Percentiles rank a stretch among this genome's conserved stretches.
Conservation (phyloP, 495 filamentous ascomycete species). For the Aspergillus steynii region DNA sequence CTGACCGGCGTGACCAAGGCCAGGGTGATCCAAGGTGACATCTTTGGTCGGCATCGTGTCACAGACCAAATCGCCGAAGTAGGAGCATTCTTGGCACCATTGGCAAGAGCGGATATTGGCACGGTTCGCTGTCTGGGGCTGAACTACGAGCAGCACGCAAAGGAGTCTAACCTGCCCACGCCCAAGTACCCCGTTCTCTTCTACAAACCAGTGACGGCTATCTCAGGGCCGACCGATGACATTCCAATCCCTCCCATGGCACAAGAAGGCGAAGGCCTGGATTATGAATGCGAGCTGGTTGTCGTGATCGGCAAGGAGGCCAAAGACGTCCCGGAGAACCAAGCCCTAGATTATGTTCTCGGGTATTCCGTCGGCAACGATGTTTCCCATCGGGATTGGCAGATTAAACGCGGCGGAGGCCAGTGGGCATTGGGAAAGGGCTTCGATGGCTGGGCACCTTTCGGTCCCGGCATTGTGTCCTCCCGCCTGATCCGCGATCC, state of each 20-base stretch:
- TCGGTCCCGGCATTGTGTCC: conserved; percentile 77
- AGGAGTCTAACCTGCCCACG: conserved; percentile 72
- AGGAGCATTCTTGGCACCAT: conserved; percentile 64
- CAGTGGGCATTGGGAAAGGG: conserved; percentile 85
- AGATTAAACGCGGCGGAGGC: conserved; percentile 73
- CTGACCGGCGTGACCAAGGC: conserved; percentile 67
- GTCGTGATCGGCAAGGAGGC: conserved; percentile 73
- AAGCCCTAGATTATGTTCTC: conserved; percentile 72
- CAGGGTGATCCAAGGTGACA: conserved; percentile 67
- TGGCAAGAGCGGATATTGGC: conserved; percentile 65
- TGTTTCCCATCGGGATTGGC: conserved; percentile 82
- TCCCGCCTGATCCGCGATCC: conserved; percentile 67
- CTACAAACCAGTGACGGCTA: conserved; percentile 76
- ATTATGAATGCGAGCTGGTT: conserved; percentile 87
- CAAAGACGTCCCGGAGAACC: conserved; percentile 61
- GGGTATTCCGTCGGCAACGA: conserved; percentile 85
- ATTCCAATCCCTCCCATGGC: conserved; percentile 65
- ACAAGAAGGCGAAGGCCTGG: conserved; percentile 61
- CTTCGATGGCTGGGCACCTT: conserved; percentile 89
- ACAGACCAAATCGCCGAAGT: conserved; percentile 70
- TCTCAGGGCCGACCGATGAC: conserved; percentile 67
- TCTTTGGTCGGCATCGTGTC: conserved; percentile 70
- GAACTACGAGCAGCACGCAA: conserved; percentile 81
- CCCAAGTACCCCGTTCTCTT: conserved; percentile 80
- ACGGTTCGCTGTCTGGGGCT: conserved; percentile 79